Evolutionary conservation across 1,284 basidiomycete species (phyloP), one percentile per base, ranked within the genome.

Genomic region (Trametes sp.): DNA sequence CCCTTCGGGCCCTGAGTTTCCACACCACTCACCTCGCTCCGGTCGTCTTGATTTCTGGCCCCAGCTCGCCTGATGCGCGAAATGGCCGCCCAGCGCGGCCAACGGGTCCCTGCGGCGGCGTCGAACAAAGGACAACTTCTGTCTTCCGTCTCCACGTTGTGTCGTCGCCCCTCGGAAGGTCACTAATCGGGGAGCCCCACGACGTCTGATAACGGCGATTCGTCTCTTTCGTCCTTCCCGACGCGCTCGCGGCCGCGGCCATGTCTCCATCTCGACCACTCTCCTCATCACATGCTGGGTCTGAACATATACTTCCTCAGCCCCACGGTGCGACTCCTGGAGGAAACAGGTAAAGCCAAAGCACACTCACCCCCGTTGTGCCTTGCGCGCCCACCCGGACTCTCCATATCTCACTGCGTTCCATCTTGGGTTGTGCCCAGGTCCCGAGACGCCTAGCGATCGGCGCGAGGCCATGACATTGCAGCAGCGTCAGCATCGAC

Each of bases 11-110:
- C 64, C 60, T 62, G 53, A 33, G 61, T 68, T 61, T 51, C 63
- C 62, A 60, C 58, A 62, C 66, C 61, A 68, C 66, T 57, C 63
- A 61, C 61, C 66, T 60, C 54, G 38, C 52, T 46, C 42, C 35
- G 54, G 42, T 36, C 49, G 24, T 54, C 51, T 41, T 46, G 41
- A 42, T 21, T 28, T 38, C 46, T 49, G 28, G 48, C 51, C 51
- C 54, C 51, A 44, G 33, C 52, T 54, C 62, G 59, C 59, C 55
- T 63, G 65, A 63, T 63, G 62, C 57, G 28, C 26, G 19, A 42
- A 24, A 36, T 49, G 19, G 42, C 35, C 48, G 33, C 58, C 44
- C 49, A 44, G 42, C 56, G 51, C 4, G 31, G 19, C 48, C 14
- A 48, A 24, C 16, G 21, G 23, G 44, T 48, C 26, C 26, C 46